Evolutionary conservation across 495 filamentous ascomycete species (phyloP).

Genomic region (Trichocladium uniseriatum): DNA sequence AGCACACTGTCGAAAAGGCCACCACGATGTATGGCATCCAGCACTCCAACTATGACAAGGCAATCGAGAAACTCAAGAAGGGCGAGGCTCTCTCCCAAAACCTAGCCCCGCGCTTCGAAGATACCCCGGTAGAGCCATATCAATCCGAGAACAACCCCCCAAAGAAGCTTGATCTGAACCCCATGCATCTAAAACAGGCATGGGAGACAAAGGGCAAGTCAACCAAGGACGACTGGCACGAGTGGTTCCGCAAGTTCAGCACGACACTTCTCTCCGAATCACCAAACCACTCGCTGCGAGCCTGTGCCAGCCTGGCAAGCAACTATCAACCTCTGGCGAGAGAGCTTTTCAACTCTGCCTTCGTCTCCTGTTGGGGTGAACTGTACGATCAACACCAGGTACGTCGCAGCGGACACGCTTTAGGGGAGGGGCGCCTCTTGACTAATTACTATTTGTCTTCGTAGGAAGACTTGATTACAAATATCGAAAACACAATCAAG

Average conservation of each 20-base stretch:
- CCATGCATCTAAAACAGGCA: conserved; percentile 91
- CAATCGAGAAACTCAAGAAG: conserved; percentile 86
- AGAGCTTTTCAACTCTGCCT: conserved; percentile 95
- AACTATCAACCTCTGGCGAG: conserved; percentile 86
- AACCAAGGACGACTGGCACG: conserved; percentile 95
- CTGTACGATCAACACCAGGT: conserved; percentile 77
- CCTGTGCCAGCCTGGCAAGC: conserved; percentile 83
- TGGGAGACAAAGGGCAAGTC: conserved; percentile 96
- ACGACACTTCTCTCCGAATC: conserved; percentile 93
- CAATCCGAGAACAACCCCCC: conserved; percentile 68
- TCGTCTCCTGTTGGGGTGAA: conserved; percentile 98
- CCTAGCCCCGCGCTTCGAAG: conserved; percentile 75
- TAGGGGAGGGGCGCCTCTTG: not conserved
- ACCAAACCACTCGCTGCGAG: conserved; percentile 85
- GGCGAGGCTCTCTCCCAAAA: conserved; percentile 90
- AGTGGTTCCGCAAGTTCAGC: conserved; percentile 96
- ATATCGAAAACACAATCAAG: conserved; percentile 89
- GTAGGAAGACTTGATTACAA: conserved; percentile 86
- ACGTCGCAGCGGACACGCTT: not conserved
- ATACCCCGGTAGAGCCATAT: conserved; percentile 64
- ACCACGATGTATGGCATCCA: conserved; percentile 59
- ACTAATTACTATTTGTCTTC: not conserved
- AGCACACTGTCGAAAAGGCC: conserved; percentile 78
- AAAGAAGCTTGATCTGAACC: conserved; percentile 93
- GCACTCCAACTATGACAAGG: conserved; percentile 80